Evolutionary conservation across 352 stramenopile genomes (phyloP).

Genomic region (Globisporangium canariense): DNA sequence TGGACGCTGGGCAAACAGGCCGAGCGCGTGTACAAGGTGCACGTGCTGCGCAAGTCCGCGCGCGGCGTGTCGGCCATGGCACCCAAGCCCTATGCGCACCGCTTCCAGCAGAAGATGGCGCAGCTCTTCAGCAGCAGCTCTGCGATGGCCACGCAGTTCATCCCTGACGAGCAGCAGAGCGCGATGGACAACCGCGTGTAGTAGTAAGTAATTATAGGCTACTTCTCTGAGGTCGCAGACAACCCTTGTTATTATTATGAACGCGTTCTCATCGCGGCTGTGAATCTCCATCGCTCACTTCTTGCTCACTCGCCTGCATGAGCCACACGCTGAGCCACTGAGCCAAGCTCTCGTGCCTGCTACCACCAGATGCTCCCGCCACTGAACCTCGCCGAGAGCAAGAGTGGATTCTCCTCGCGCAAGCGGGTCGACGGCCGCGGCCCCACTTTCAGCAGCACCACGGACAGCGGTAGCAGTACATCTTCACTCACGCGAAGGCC

Average conservation of each 20-base stretch:
- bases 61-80: conserved; percentile 75
- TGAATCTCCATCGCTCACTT: not conserved
- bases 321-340: not conserved
- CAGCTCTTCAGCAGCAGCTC: conserved; percentile 64
- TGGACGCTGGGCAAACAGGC: conserved; percentile 80
- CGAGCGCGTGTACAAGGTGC: conserved; percentile 84
- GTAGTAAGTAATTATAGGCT: not conserved
- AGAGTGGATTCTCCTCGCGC: conserved; percentile 32
- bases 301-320: not conserved
- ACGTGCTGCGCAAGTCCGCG: conserved; percentile 63
- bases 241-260: not conserved
- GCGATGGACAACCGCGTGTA: not conserved
- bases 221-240: not conserved
- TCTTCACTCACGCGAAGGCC: not conserved
- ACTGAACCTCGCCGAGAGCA: conserved; percentile 34
- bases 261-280: not conserved
- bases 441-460: conserved; percentile 13
- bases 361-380: conserved; percentile 32
- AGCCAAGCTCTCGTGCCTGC: not conserved
- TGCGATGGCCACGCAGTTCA: not conserved
- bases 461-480: not conserved
- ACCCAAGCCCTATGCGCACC: conserved; percentile 63
- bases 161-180: conserved; percentile 1
- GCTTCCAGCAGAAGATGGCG: conserved; percentile 85
- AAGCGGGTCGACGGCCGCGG: conserved; percentile 24